Evolutionary conservation across 2,329 filamentous ascomycete species (phyloP).

Genomic region (Torrubiella hemipterigena): DNA sequence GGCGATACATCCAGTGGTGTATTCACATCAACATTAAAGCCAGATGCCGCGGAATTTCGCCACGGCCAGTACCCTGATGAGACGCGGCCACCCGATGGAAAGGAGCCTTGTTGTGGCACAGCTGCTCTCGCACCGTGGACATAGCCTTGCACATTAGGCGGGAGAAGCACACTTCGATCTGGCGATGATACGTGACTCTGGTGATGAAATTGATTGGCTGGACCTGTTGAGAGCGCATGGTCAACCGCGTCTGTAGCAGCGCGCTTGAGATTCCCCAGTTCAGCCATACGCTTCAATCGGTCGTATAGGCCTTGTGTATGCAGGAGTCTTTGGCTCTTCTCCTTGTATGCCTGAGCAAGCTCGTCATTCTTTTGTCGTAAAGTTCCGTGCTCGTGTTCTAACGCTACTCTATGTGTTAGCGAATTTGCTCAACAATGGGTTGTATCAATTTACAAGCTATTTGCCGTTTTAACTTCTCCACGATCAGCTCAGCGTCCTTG

Average conservation of each 20-base stretch:
- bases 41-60: no score
- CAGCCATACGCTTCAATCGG: conserved; percentile 42
- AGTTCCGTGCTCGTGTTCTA: conserved; percentile 49
- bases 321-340: conserved; percentile 58
- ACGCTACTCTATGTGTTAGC: conserved; percentile 21
- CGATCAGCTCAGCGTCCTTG: conserved; percentile 63
- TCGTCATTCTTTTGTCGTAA: conserved; percentile 63
- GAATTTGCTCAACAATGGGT: background rate
- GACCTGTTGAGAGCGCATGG: conserved; percentile 12
- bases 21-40: no score
- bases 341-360: conserved; percentile 50
- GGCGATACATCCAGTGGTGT: no score
- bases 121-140: no score
- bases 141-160: no score
- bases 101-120: no score
- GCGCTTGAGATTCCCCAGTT: conserved; percentile 41
- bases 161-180: no score
- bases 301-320: conserved; percentile 57
- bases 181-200: no score
- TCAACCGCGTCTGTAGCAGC: conserved; percentile 36
- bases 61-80: no score
- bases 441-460: conserved; percentile 39
- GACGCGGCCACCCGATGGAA: no score
- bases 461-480: conserved; percentile 52
- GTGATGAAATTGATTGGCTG: conserved; percentile 8